Base-by-base conservation (phyloP, 2,329 filamentous ascomycete genomes). In the Neofusicoccum kwambonambiense region DNA sequence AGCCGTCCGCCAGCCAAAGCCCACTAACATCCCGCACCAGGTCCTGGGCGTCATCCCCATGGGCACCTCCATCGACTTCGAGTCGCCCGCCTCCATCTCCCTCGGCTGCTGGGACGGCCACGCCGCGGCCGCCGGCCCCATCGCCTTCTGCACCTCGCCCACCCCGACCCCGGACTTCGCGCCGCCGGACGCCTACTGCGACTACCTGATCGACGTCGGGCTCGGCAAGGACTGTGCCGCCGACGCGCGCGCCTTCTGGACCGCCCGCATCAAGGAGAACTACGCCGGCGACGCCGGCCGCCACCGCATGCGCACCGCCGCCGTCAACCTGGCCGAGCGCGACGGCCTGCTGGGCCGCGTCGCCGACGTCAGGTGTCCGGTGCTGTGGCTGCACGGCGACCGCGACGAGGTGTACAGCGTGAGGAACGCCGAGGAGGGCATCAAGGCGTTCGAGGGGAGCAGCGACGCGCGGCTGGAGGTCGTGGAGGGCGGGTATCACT, bases 41-140 rank as follows among this genome's bases (percentile, higher is more conserved):
- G 82, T 85, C 67, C 69, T 73, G 34, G 83, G 83, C 5, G 78
- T 85, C 61, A 79, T 86, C 22, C 82, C 81, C 0, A 73, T 85
- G 8, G 83, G 83, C 17, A 84, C 83, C 3, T 84, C 81, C 0
- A 75, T 86, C 71, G 82, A 84, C 72, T 79, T 73, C 64, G 83
- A 85, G 67, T 81, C 78, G 35, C 70, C 76, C 15, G 74, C 77
- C 15, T 80, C 78, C 13, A 77, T 79, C 22, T 66, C 70, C 5
- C 72, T 83, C 2, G 78, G 80, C 4, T 84, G 83, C 74, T 86
- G 83, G 83, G 75, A 85, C 56, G 56, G 56, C 56, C 56, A n/a
- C 22, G 41, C 56, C 27, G 65, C 76, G 75, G 3, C 70, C 72
- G 1, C 69, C 71, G 0, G 70, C 74, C 11, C 70, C 80, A 3